These are phyloP conservation scores for Thielaviopsis musarum DNA, from an alignment of 2,329 filamentous ascomycete genomes.

Conservation along the genomic window DNA sequence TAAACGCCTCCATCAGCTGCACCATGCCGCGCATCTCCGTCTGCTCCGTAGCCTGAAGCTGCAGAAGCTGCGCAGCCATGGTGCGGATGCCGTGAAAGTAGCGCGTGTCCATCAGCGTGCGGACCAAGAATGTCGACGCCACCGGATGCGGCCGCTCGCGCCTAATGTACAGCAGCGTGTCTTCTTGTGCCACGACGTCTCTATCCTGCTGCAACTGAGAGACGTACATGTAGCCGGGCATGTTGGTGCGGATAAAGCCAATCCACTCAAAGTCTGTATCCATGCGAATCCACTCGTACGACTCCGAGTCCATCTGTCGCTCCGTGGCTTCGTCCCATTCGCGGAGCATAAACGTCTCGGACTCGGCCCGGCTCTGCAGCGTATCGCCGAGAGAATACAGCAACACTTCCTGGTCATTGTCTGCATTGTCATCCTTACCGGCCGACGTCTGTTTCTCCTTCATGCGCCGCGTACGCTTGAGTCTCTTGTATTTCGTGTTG, in stretches of 20 bases:
- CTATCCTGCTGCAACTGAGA: constrained; percentile 94
- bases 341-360: constrained; percentile 63
- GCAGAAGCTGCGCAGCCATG: constrained; percentile 64
- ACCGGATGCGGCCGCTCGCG: constrained; percentile 54
- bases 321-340: constrained; percentile 88
- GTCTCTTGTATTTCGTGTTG: constrained; percentile 95
- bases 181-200: constrained; percentile 78
- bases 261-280: constrained; percentile 99
- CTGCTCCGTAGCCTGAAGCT: constrained; percentile 54
- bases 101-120: constrained; percentile 76
- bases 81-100: constrained; percentile 90
- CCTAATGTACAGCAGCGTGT: constrained; percentile 60
- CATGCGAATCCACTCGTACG: constrained; percentile 96
- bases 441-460: constrained; percentile 48
- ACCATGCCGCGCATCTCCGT: constrained; percentile 59
- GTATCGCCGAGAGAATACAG: constrained; percentile 83
- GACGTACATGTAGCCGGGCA: constrained; percentile 94
- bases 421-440: constrained; percentile 19
- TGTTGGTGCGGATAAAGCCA: constrained; percentile 61
- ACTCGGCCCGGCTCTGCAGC: constrained; percentile 65
- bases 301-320: constrained; percentile 82
- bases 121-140: constrained; percentile 72
- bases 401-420: constrained; percentile 39
- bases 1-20: constrained; percentile 74
- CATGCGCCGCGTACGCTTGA: constrained; percentile 73